Conservation (phyloP, 73 alveolate species). For the Halteria grandinella region DNA sequence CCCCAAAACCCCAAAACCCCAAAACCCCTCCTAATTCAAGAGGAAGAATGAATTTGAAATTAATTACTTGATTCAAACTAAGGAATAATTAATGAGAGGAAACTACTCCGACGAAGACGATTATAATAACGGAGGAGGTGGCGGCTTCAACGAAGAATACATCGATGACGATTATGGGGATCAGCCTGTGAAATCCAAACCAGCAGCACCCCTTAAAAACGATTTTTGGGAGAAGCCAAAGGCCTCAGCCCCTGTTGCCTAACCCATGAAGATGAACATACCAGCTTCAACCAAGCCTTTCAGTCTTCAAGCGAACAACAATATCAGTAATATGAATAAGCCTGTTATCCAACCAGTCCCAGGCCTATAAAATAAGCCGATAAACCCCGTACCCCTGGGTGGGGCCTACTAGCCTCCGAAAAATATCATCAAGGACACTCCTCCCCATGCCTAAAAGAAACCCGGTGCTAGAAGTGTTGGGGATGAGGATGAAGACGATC, state of each 20-base stretch:
- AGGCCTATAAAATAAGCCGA: not conserved
- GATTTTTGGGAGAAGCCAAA: constrained; percentile 49
- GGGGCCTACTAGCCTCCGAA: not conserved
- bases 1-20: no score
- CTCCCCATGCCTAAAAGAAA: no score
- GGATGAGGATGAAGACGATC: constrained; percentile 37
- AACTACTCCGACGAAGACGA: constrained; percentile 24
- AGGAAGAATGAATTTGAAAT: no score
- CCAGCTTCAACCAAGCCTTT: not conserved
- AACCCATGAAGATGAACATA: not conserved
- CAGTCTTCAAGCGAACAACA: not conserved
- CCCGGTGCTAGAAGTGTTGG: no score
- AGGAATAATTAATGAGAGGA: no score
- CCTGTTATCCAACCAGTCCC: not conserved
- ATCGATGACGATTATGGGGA: constrained; percentile 42
- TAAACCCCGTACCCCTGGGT: not conserved
- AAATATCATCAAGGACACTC: no score
- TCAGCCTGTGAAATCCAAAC: not conserved
- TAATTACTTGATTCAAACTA: no score
- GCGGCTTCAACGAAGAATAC: constrained; percentile 21
- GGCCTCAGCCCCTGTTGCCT: not conserved
- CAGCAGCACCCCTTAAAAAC: not conserved
- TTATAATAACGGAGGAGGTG: constrained; percentile 7
- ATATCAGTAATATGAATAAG: not conserved
- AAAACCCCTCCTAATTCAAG: no score